These are phyloP conservation scores for Brassica nigra DNA, from an alignment of 345 rosid genomes.

Conservation along the genomic window DNA sequence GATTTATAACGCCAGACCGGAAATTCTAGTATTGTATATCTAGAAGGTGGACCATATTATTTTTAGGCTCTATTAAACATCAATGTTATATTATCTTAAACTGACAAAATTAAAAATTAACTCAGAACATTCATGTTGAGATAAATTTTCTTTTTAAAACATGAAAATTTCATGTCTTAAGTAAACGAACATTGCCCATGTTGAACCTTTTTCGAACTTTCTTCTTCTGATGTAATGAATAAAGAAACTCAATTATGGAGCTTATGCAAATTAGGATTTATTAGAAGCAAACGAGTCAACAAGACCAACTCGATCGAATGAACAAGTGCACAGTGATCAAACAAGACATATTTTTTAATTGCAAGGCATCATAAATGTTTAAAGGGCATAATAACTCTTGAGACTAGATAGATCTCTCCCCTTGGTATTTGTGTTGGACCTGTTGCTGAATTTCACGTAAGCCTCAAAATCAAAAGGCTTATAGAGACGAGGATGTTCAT, in stretches of 20 bases:
- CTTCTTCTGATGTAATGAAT: not conserved
- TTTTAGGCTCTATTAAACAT: no score
- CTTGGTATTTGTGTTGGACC: not conserved
- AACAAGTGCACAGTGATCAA: not conserved
- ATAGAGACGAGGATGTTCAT: conserved; percentile 36
- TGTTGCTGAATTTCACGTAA: conserved; percentile 11
- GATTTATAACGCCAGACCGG: no score
- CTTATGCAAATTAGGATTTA: not conserved
- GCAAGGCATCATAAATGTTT: not conserved
- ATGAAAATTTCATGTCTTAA: not conserved
- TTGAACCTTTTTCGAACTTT: no score
- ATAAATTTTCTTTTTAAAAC: no score
- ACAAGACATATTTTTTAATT: not conserved
- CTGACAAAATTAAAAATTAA: no score
- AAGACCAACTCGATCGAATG: not conserved
- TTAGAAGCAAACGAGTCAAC: not conserved
- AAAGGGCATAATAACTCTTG: conserved; percentile 41
- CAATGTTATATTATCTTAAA: no score
- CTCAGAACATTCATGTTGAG: not conserved
- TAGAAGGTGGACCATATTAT: no score
- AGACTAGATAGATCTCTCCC: conserved; percentile 10
- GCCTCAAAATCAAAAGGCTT: conserved; percentile 36
- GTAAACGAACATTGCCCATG: not conserved
- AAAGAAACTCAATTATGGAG: no score
- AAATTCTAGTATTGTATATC: no score